These are phyloP conservation scores for Fusarium mangiferae DNA, from an alignment of 2,329 filamentous ascomycete genomes.

Conservation along the genomic window DNA sequence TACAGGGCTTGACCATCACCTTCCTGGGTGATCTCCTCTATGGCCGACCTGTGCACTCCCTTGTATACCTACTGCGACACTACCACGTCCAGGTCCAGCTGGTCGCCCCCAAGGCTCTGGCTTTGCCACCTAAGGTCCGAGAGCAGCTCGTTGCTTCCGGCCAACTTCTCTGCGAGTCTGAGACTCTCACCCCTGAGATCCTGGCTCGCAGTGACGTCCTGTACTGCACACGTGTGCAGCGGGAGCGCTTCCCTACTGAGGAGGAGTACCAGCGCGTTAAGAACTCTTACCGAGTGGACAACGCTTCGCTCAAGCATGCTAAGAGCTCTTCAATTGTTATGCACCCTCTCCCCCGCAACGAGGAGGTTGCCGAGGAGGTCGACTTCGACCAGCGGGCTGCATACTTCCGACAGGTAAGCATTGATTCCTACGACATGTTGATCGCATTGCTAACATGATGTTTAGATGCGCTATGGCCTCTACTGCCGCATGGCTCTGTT, in stretches of 20 bases:
- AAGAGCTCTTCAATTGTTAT: conserved; percentile 95
- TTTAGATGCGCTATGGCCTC: conserved; percentile 94
- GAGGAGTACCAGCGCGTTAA: conserved; percentile 88
- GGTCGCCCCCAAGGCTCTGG: conserved; percentile 82
- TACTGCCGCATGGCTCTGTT: conserved; percentile 98
- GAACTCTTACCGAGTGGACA: conserved; percentile 89
- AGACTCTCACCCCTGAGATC: conserved; percentile 86
- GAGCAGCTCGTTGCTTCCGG: conserved; percentile 77
- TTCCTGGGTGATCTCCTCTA: conserved; percentile 94
- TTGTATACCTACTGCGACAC: conserved; percentile 92
- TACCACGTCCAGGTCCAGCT: conserved; percentile 96
- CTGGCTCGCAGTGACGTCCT: conserved; percentile 88
- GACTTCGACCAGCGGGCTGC: conserved; percentile 97
- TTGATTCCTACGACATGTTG: background rate
- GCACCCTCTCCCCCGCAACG: conserved; percentile 94
- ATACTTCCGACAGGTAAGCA: conserved; percentile 96
- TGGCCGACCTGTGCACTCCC: conserved; percentile 92
- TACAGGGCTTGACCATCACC: conserved; percentile 94
- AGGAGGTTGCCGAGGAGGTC: conserved; percentile 93
- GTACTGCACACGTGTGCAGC: conserved; percentile 97
- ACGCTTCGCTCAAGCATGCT: conserved; percentile 86
- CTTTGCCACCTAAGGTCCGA: conserved; percentile 79
- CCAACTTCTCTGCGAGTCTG: conserved; percentile 80
- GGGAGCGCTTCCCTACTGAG: conserved; percentile 88
- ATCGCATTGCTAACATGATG: conserved; percentile 29